Base-by-base conservation (phyloP, 352 stramenopile genomes). In the Phytophthora cactorum region DNA sequence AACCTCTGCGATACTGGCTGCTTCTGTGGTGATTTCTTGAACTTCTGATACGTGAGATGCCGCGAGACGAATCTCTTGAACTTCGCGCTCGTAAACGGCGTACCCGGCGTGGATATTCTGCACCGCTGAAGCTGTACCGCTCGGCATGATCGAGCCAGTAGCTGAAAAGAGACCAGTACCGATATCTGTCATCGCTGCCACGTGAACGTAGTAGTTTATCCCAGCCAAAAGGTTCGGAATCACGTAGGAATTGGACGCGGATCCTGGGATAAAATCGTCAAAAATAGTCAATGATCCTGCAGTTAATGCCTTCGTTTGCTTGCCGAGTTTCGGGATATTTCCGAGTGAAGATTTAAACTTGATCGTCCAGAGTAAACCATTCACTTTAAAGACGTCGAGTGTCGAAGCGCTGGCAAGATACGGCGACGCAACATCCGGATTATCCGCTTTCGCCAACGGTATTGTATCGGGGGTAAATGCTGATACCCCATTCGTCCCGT, bases 271-370 rank as follows among this genome's bases (percentile, higher is more conserved):
- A 58, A 86, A 82, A 36, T 86, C 64, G 28, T 86, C 76, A 7
- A 72, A 22, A 14, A 86, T 43, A 2, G 71, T 63, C 45, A 92
- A 31, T 3, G 62, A 63, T 17, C 68, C 72, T 6, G 17, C 66
- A 9, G 43, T 58, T 14, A 86, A 29, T 1, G 53, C 46, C 0
- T 61, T 31, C 0, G 57, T 78, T 36, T 82, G 66, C 1, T 63
- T 65, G 3, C 74, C 78, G 1, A 94, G 70, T 32, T 63, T 66
- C 7, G 81, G 63, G 1, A 93, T 68, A 34, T 94, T 84, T 4
- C 86, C 86, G 9, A 94, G 76, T 1, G 79, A 90, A 2, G 82
- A 90, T 41, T 88, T 88, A 52, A 94, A 94, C 46, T 88, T 90
- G 56, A 94, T 83, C 0, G 81, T 91, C 87, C 87, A 95, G 5